These are phyloP conservation scores for Coniochaeta prunicola DNA, from an alignment of 2,329 filamentous ascomycete genomes.

Conservation along the genomic window DNA sequence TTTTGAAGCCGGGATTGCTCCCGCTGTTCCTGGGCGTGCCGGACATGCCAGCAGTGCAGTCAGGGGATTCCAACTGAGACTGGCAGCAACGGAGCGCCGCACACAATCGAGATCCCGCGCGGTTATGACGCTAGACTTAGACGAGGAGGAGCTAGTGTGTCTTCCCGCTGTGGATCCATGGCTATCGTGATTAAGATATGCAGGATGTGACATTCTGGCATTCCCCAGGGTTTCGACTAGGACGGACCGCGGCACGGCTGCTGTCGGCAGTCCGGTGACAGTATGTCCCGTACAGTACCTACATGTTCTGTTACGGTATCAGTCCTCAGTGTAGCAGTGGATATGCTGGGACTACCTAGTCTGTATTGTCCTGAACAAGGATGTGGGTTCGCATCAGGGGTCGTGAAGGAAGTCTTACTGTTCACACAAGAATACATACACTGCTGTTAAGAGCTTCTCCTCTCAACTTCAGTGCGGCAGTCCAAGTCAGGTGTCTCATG, in stretches of 20 bases:
- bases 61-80: background rate
- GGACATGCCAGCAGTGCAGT: background rate
- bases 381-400: too few relatives aligned
- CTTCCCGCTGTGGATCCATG: background rate
- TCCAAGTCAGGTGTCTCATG: too few relatives aligned
- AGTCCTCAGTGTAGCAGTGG: too few relatives aligned
- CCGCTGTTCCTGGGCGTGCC: background rate
- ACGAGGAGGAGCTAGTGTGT: background rate
- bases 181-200: background rate
- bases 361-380: too few relatives aligned
- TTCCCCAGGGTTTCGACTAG: background rate
- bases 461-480: too few relatives aligned
- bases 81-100: background rate
- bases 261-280: background rate
- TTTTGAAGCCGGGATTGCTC: background rate
- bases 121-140: background rate
- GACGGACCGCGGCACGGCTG: background rate
- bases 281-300: too few relatives aligned
- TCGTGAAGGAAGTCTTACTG: too few relatives aligned
- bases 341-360: too few relatives aligned
- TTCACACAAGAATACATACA: too few relatives aligned
- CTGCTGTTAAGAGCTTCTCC: too few relatives aligned
- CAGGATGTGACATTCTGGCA: background rate
- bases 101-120: background rate
- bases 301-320: too few relatives aligned